A percentile compares a stretch with the other conserved stretches of the same genome.
phyloP scores from a whole-genome alignment of 495 filamentous ascomycete genomes.

The Diplogelasinospora grovesii region DNA sequence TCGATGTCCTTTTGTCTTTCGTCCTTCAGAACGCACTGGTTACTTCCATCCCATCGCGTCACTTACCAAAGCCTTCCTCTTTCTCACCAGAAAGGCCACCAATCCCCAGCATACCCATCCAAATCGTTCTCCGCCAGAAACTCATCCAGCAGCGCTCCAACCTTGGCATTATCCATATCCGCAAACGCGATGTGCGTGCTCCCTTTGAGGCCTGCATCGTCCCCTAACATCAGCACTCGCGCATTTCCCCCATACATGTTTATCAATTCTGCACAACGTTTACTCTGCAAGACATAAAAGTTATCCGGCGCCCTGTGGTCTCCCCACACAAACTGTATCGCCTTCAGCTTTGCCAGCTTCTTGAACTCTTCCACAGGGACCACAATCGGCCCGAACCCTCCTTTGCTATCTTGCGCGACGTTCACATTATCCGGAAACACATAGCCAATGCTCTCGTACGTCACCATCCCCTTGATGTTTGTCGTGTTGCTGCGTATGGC shows the following conservation, averaged over 20 bases:
- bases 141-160: conserved; percentile 33
- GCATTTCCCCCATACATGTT: conserved; percentile 44
- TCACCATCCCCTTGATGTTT: conserved; percentile 43
- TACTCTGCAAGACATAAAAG: conserved; percentile 23
- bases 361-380: conserved; percentile 40
- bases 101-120: conserved; percentile 21
- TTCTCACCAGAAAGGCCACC: background rate
- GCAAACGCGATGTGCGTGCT: conserved; percentile 41
- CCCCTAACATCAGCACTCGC: conserved; percentile 31
- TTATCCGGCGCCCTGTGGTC: conserved; percentile 22
- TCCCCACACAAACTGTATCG: conserved; percentile 43
- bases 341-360: conserved; percentile 34
- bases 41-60: too few species aligned
- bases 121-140: conserved; percentile 31
- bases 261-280: conserved; percentile 30
- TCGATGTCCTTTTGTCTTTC: too few species aligned
- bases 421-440: conserved; percentile 37
- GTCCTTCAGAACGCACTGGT: too few species aligned
- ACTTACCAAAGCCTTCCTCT: too few species aligned
- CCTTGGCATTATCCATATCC: conserved; percentile 39
- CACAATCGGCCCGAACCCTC: conserved; percentile 30
- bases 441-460: conserved; percentile 41
- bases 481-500: conserved; percentile 33
- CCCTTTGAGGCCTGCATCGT: conserved; percentile 34
- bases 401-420: conserved; percentile 19